These are phyloP conservation scores for Betula pendula DNA, from an alignment of 306 rosid species.

Conservation along the genomic window DNA sequence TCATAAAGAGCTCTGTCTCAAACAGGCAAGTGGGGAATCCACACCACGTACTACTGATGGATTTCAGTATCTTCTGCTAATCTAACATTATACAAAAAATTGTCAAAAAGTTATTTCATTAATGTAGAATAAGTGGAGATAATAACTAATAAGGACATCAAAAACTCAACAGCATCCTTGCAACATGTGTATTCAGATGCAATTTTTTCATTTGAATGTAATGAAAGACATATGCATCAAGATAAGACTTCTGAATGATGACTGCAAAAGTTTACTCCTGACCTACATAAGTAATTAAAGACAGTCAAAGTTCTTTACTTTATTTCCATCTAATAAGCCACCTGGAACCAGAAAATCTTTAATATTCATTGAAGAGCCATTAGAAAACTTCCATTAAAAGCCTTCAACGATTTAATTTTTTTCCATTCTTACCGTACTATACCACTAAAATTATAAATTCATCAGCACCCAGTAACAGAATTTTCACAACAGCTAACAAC, in stretches of 20 bases:
- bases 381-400: conserved; percentile 12
- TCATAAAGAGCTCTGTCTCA: conserved; percentile 26
- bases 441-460: conserved; percentile 6
- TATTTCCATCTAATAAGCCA: background rate
- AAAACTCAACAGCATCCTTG: background rate
- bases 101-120: background rate
- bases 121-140: conserved; percentile 10
- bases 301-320: background rate
- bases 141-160: background rate
- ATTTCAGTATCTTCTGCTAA: conserved; percentile 27
- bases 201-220: conserved; percentile 4
- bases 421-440: background rate
- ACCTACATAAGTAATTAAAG: conserved; percentile 9
- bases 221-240: conserved; percentile 1
- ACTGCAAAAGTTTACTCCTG: background rate
- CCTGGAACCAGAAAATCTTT: conserved; percentile 5
- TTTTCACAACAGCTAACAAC: background rate
- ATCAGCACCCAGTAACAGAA: conserved; percentile 12
- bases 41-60: conserved; percentile 13
- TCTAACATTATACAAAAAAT: background rate
- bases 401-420: background rate
- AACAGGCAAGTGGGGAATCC: conserved; percentile 13
- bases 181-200: background rate
- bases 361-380: conserved; percentile 4
- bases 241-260: background rate